phyloP scores from a whole-genome alignment of 2,329 filamentous ascomycete genomes.

The Fusarium sp. region DNA sequence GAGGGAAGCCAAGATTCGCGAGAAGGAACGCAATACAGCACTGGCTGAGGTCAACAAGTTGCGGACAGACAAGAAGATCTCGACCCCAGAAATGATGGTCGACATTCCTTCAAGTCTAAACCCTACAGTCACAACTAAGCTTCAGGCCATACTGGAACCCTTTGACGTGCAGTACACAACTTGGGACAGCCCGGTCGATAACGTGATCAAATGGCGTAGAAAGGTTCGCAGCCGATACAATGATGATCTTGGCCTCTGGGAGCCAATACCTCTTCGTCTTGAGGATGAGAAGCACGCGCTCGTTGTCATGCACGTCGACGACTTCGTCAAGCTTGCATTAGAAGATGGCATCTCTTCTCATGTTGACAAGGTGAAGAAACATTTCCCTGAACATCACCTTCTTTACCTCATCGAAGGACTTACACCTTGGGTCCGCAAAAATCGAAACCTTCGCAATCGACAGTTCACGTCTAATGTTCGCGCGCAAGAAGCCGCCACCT shows the following conservation, averaged over 20 bases:
- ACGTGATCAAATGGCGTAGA: constrained; percentile 75
- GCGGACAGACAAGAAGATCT: constrained; percentile 78
- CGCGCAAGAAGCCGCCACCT: constrained; percentile 50
- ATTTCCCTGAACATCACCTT: constrained; percentile 65
- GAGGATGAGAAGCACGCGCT: constrained; percentile 71
- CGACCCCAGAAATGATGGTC: constrained; percentile 81
- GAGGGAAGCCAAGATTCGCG: constrained; percentile 70
- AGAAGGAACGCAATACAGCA: constrained; percentile 74
- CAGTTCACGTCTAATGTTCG: constrained; percentile 76
- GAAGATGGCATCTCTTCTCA: constrained; percentile 68
- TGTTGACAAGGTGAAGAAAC: constrained; percentile 64
- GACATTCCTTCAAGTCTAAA: constrained; percentile 72
- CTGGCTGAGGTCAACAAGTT: constrained; percentile 80
- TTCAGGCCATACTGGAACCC: constrained; percentile 63
- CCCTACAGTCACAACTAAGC: constrained; percentile 58
- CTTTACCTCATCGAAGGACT: constrained; percentile 82
- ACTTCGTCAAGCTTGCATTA: constrained; percentile 73
- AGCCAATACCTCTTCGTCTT: constrained; percentile 67
- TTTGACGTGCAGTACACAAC: constrained; percentile 61
- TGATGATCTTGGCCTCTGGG: constrained; percentile 71
- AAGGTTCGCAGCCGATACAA: constrained; percentile 75
- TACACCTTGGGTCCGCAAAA: constrained; percentile 74
- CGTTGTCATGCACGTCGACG: constrained; percentile 70
- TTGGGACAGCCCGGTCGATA: constrained; percentile 61
- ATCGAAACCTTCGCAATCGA: constrained; percentile 73